A percentile compares a stretch with the other conserved stretches of the same genome.
phyloP scores from a whole-genome alignment of 202 grass and related monocot genomes.

The Carex arenaria region DNA sequence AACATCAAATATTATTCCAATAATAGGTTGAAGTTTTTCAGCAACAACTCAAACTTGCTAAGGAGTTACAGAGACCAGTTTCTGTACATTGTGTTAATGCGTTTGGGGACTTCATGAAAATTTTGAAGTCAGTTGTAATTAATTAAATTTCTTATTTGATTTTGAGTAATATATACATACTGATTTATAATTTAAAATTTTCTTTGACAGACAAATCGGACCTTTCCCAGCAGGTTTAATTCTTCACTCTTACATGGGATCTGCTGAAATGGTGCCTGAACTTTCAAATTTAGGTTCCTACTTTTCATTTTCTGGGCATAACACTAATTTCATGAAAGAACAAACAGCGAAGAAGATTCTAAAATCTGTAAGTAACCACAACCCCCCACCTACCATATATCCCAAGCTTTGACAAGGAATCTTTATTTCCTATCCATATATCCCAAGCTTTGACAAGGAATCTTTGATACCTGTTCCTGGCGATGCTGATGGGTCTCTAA shows the following conservation, averaged over 20 bases:
- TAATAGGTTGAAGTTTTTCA: constrained; percentile 73
- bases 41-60: constrained; percentile 70
- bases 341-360: constrained; percentile 71
- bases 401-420: no score
- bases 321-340: constrained; percentile 51
- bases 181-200: not conserved
- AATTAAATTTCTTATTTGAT: not conserved
- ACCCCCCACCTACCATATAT: no score
- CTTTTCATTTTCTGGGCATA: constrained; percentile 74
- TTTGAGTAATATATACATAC: not conserved
- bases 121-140: constrained; percentile 49
- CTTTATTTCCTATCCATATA: no score
- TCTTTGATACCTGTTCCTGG: constrained; percentile 31
- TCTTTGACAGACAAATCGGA: constrained; percentile 43
- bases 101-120: constrained; percentile 72
- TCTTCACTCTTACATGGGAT: constrained; percentile 83
- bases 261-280: constrained; percentile 65
- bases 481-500: constrained; percentile 25
- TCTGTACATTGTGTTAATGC: constrained; percentile 77
- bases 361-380: constrained; percentile 45
- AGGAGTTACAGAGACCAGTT: constrained; percentile 76
- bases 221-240: constrained; percentile 75
- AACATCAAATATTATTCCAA: constrained; percentile 24
- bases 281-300: constrained; percentile 79
- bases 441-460: constrained; percentile 43